These are phyloP conservation scores for Chrysanthemum makinoi DNA, from an alignment of 129 eudicot species.

Conservation along the genomic window DNA sequence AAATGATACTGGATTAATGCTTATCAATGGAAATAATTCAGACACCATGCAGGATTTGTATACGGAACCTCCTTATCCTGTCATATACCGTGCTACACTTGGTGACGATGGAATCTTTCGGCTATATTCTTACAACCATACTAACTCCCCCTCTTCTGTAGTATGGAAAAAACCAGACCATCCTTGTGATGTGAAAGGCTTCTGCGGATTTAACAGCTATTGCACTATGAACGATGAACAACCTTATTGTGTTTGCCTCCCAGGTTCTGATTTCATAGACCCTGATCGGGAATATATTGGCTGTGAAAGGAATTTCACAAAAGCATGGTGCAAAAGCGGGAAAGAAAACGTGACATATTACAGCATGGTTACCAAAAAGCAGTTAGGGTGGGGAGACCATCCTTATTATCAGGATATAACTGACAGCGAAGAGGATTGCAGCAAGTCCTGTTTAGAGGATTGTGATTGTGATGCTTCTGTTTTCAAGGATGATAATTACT, in stretches of 20 bases:
- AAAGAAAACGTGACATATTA: slow-evolving; percentile 12
- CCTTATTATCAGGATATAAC: not conserved
- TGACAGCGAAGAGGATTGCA: slow-evolving; percentile 18
- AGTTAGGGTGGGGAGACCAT: slow-evolving; percentile 9
- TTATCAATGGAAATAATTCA: not conserved
- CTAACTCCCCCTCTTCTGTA: not conserved
- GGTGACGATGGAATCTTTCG: slow-evolving; percentile 34
- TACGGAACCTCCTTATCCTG: not conserved
- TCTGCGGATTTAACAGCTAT: slow-evolving; percentile 34
- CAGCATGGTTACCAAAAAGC: not conserved
- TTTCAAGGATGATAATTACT: not conserved
- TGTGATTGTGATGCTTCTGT: slow-evolving; percentile 39
- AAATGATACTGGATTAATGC: slow-evolving; percentile 4
- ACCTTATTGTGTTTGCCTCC: slow-evolving; percentile 29
- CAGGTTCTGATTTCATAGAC: slow-evolving; percentile 26
- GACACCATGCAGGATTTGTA: not conserved
- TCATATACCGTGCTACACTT: slow-evolving; percentile 22
- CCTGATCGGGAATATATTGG: not conserved
- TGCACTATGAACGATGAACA: slow-evolving; percentile 16
- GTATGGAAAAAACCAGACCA: not conserved
- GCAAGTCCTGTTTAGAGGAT: slow-evolving; percentile 34
- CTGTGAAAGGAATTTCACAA: slow-evolving; percentile 32
- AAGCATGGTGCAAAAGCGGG: slow-evolving; percentile 21
- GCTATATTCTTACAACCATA: slow-evolving; percentile 17
- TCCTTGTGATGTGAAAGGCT: slow-evolving; percentile 26